These are phyloP conservation scores for Penicillium paneum DNA, from an alignment of 2,329 filamentous ascomycete genomes.

Conservation along the genomic window DNA sequence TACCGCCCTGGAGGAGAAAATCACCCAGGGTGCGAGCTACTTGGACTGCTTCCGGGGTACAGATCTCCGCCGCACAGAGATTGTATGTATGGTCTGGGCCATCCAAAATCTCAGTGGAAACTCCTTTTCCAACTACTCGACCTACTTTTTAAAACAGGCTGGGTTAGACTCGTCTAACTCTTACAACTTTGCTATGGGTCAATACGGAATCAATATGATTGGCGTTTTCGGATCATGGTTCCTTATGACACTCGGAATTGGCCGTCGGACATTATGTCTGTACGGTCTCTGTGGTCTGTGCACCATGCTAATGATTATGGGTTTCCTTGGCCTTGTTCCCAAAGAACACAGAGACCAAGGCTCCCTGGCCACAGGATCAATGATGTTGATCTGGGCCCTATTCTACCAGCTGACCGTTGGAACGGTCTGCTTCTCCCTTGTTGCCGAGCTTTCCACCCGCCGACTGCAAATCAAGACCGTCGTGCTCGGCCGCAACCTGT, in stretches of 20 bases:
- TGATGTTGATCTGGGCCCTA: conserved; percentile 80
- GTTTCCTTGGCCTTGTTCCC: conserved; percentile 75
- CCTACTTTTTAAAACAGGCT: conserved; percentile 57
- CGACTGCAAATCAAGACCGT: conserved; percentile 89
- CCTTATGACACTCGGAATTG: conserved; percentile 71
- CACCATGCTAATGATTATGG: conserved; percentile 75
- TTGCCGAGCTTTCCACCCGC: conserved; percentile 77
- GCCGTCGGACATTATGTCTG: conserved; percentile 72
- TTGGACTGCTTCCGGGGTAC: conserved; percentile 79
- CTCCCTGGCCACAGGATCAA: conserved; percentile 74
- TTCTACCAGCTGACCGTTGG: conserved; percentile 85
- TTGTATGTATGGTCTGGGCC: conserved; percentile 63
- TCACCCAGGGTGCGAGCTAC: conserved; percentile 71
- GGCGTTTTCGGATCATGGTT: conserved; percentile 80
- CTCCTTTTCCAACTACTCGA: conserved; percentile 63
- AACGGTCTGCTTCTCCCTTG: conserved; percentile 84
- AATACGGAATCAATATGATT: conserved; percentile 68
- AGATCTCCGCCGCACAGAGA: conserved; percentile 74
- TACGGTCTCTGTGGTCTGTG: conserved; percentile 71
- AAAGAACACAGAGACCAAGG: conserved; percentile 56
- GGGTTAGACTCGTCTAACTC: conserved; percentile 50
- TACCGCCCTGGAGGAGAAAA: conserved; percentile 72
- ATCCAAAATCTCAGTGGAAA: conserved; percentile 64
- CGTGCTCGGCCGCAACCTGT: conserved; percentile 75
- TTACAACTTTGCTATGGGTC: conserved; percentile 57